Percentiles rank a stretch among this genome's conserved stretches.
phyloP scores from a whole-genome alignment of 345 rosid genomes.

The Gossypium longicalyx region DNA sequence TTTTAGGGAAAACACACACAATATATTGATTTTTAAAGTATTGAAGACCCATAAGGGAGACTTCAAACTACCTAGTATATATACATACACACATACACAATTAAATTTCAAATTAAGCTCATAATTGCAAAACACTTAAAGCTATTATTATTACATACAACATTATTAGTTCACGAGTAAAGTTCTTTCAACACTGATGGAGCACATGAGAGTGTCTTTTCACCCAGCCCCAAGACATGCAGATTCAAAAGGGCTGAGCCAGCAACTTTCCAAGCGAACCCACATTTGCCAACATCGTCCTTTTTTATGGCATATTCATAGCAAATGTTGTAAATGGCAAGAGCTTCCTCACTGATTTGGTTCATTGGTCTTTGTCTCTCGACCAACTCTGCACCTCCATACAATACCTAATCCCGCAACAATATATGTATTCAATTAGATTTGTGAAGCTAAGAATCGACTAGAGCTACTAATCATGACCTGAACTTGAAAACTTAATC shows the following conservation, averaged over 20 bases:
- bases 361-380: constrained; percentile 32
- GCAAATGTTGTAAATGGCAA: constrained; percentile 44
- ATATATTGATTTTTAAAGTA: too few species aligned
- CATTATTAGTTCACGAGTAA: constrained; percentile 21
- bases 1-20: too few species aligned
- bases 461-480: not conserved
- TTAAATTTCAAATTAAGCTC: too few species aligned
- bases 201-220: constrained; percentile 23
- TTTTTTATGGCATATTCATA: constrained; percentile 36
- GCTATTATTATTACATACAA: not conserved
- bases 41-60: too few species aligned
- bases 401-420: constrained; percentile 34
- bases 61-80: too few species aligned
- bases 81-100: too few species aligned
- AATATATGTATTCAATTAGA: not conserved
- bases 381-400: constrained; percentile 46
- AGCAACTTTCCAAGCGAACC: constrained; percentile 74
- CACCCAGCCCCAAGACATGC: constrained; percentile 19
- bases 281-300: constrained; percentile 16
- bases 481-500: not conserved
- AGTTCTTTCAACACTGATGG: constrained; percentile 41
- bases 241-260: constrained; percentile 52
- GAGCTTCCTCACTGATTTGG: constrained; percentile 47
- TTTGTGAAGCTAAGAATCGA: not conserved
- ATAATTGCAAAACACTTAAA: too few species aligned